Conservation (phyloP, 1,139 yeast species). For the Scheffersomyces stambukii region DNA sequence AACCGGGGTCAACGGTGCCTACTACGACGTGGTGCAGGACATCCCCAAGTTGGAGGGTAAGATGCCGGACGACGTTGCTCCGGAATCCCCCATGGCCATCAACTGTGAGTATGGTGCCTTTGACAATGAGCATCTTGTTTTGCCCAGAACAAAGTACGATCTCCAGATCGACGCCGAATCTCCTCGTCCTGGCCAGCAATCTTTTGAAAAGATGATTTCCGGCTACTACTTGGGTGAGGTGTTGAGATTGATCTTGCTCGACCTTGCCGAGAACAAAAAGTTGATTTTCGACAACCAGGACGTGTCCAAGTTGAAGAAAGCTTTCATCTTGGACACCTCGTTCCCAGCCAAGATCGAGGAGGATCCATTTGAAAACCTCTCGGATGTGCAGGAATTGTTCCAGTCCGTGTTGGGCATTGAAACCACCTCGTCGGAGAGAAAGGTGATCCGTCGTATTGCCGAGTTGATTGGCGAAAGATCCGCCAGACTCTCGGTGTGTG, state of each 20-base stretch:
- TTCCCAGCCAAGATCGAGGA: conserved; percentile 84
- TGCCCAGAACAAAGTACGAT: conserved; percentile 92
- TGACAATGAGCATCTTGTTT: conserved; percentile 77
- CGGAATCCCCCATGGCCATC: conserved; percentile 81
- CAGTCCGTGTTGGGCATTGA: conserved; percentile 51
- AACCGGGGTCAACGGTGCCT: conserved; percentile 97
- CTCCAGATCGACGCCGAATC: conserved; percentile 73
- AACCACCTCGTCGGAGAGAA: conserved; percentile 76
- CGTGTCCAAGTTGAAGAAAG: conserved; percentile 48
- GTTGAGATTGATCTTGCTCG: conserved; percentile 74
- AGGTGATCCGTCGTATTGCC: conserved; percentile 75
- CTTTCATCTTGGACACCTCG: conserved; percentile 83
- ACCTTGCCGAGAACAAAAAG: conserved; percentile 57
- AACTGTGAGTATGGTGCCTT: conserved; percentile 98
- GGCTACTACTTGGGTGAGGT: conserved; percentile 96
- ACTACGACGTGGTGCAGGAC: conserved; percentile 70
- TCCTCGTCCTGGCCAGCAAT: conserved; percentile 95
- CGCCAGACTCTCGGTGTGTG: conserved; percentile 90
- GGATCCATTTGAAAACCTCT: conserved; percentile 83
- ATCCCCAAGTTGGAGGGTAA: conserved; percentile 83
- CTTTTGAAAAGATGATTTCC: conserved; percentile 96
- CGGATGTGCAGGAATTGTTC: conserved; percentile 70
- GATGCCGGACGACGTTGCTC: conserved; percentile 57
- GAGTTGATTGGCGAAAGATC: conserved; percentile 90
- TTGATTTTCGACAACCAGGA: conserved; percentile 69